Evolutionary conservation across 2,329 filamentous ascomycete genomes (phyloP).

Genomic region (Sporothrix schenckii): DNA sequence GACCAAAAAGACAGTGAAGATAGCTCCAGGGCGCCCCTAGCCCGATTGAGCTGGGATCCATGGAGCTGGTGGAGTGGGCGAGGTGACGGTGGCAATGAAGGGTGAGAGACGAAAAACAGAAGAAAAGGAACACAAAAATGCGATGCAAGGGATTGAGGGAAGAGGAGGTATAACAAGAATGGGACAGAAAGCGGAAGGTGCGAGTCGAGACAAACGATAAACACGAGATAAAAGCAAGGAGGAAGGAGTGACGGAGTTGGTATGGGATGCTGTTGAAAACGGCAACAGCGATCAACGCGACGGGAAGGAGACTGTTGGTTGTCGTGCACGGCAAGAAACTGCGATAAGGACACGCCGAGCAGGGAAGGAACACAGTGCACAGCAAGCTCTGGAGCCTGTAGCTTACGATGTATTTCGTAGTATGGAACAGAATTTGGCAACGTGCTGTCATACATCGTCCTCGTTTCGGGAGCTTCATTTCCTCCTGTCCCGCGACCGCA

Average conservation of each 20-base stretch:
- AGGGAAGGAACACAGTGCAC: slow-evolving; percentile 23
- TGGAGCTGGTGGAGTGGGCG: neutral
- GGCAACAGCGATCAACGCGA: neutral
- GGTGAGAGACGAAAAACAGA: neutral
- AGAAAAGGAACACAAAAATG: neutral
- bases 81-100: neutral
- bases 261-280: slow-evolving; percentile 13
- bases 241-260: neutral
- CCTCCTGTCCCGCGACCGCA: slow-evolving; percentile 18
- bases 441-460: neutral
- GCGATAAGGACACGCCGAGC: slow-evolving; percentile 15
- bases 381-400: neutral
- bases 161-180: no score
- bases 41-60: slow-evolving; percentile 9
- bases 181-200: neutral
- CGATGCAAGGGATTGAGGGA: neutral
- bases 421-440: neutral
- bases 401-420: neutral
- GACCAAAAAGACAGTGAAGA: no score
- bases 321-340: slow-evolving; percentile 17
- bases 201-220: neutral
- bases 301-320: slow-evolving; percentile 16
- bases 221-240: slow-evolving; percentile 5
- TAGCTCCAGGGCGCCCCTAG: slow-evolving; percentile 13
- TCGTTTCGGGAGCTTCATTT: slow-evolving; percentile 23